Base-by-base conservation (phyloP, 352 stramenopile genomes). In the Globisporangium perplexum region DNA sequence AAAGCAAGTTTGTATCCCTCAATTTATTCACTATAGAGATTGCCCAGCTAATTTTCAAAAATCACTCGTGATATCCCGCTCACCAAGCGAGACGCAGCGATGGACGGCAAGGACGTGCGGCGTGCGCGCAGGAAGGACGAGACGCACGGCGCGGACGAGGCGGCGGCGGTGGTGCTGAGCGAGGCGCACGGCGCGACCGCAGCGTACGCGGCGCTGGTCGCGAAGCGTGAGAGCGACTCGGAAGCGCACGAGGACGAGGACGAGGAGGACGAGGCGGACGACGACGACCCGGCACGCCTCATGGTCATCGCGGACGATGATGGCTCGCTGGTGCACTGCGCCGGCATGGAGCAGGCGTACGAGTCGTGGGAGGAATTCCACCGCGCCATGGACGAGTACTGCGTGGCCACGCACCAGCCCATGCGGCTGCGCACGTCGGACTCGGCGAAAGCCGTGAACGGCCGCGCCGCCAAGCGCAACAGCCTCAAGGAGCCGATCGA, bases 311-410 rank as follows among this genome's bases (percentile, higher is more conserved):
- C 55, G 1, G 82, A 89, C 8, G 82, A 88, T 30, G 74, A 84
- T 46, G 55, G 68, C 46, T 73, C 76, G 53, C 63, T 89, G 23
- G 70, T 90, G 49, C 78, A 90, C 51, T 92, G 82, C 48, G 62
- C 74, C 24, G 66, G 73, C 14, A 78, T 92, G 52, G 75, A 92
- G 26, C 78, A 86, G 60, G 76, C 72, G 57, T 92, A 86, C 47
- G 82, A 90, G 53, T 92, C 82, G 39, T 92, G 82, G 82, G 76
- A 90, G 43, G 77, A 88, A 31, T 92, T 92, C 55, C 82, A 92
- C 55, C 75, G 69, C 38, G 77, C 77, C 18, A 92, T 92, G 82
- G 82, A 88, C 30, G 73, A 78, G 14, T 92, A 92, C 55, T 90
- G 77, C 42, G 62, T 80, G 26, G 66, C 65, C 10, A 92, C 74